Base-by-base conservation (phyloP, 495 filamentous ascomycete species). In the Penicillium waksmanii region DNA sequence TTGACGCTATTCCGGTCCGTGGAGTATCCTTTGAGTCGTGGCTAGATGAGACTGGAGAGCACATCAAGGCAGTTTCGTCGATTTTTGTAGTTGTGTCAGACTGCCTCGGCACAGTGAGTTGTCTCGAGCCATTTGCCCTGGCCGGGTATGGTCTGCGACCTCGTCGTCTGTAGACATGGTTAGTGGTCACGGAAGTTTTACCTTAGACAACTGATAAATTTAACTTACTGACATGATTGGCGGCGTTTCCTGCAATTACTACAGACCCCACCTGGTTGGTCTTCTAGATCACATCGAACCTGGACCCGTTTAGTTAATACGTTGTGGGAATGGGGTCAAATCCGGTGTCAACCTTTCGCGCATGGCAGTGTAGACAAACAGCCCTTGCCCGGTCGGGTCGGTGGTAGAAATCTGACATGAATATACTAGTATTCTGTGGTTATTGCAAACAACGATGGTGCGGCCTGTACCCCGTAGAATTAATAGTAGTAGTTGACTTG, bases 201-300 rank as follows among this genome's bases (percentile, higher is more conserved):
- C 10, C 46, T 27, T 31, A 15, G 9, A 3, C 43, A 13, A 27
- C 21, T n/a, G 23, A 5, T 19, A n/a, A 19, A 0, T 38, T 40
- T n/a, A 21, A 55, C 51, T 19, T 4, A 55, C 57, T 51, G 51
- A 35, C 57, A 60, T 9, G 25, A 19, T 27, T 51, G 52, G 7
- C 33, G 51, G 21, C 52, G 51, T 27, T 43, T 55, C 19, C 27
- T 55, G 51, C 57, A 60, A n/a, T 60, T 60, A 10, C 57, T 50
- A 51, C 57, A 60, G 21, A 42, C 15, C 6, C 35, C 46, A 15
- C 44, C 42, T 50, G 44, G 27, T 21, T 55, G 57, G 31, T 52
- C 56, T n/a, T 55, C 57, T 23, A 55, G 57, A 38, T 60, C 57
- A 35, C 57, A 60, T 51, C 57, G 44, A 17, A 60, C 51, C 51